Conservation (phyloP, 2,329 filamentous ascomycete genomes). For the Trichoderma simmonsii region DNA sequence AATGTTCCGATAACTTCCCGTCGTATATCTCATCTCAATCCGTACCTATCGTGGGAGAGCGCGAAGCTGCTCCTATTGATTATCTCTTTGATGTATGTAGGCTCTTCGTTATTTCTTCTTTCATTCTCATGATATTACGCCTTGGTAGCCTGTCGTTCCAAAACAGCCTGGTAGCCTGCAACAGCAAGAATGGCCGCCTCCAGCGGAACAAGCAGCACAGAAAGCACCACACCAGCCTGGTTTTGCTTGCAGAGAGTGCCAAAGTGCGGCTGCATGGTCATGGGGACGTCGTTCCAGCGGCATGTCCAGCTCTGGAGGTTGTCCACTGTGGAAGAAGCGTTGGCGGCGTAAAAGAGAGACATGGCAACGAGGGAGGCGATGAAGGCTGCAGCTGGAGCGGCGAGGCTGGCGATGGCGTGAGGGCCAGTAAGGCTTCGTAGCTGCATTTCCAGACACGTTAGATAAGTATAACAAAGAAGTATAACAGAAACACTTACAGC, state of each 20-base stretch:
- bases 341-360: constrained; percentile 56
- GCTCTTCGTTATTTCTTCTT: constrained; percentile 22
- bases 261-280: constrained; percentile 53
- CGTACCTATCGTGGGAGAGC: background rate
- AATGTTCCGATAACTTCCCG: background rate
- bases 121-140: constrained; percentile 26
- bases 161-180: constrained; percentile 43
- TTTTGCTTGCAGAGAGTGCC: constrained; percentile 55
- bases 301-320: constrained; percentile 62
- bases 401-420: constrained; percentile 26
- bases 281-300: constrained; percentile 54
- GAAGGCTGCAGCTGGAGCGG: constrained; percentile 31
- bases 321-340: constrained; percentile 49
- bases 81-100: background rate
- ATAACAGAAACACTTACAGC: constrained; percentile 42
- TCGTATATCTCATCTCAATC: background rate
- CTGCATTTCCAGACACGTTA: constrained; percentile 15
- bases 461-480: background rate
- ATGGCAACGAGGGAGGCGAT: constrained; percentile 49
- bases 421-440: constrained; percentile 22
- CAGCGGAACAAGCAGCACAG: constrained; percentile 55
- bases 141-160: constrained; percentile 41
- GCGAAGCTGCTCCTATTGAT: background rate
- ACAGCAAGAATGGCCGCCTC: constrained; percentile 48
- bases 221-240: constrained; percentile 51